These are phyloP conservation scores for Coffea eugenioides DNA, from an alignment of 257 asterid genomes.

Conservation along the genomic window DNA sequence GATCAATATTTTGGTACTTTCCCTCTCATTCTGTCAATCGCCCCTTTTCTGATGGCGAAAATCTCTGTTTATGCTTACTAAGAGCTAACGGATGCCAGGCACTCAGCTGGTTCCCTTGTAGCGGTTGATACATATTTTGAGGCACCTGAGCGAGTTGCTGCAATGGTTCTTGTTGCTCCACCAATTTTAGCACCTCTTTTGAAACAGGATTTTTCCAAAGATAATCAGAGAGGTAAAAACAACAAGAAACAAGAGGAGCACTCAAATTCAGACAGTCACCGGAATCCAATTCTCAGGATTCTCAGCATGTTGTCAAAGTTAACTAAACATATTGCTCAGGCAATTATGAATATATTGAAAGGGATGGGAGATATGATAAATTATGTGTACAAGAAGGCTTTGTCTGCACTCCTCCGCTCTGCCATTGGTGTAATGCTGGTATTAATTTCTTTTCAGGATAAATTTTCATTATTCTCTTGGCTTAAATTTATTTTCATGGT, in stretches of 20 bases:
- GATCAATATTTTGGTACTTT: not conserved
- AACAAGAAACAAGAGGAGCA: constrained; percentile 37
- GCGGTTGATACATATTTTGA: constrained; percentile 89
- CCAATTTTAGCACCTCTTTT: constrained; percentile 75
- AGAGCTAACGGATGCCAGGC: constrained; percentile 54
- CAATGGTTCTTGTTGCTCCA: constrained; percentile 88
- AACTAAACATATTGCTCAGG: constrained; percentile 37
- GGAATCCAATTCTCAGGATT: constrained; percentile 38
- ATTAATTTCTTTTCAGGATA: constrained; percentile 19
- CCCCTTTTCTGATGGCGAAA: constrained; percentile 7
- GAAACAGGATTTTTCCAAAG: constrained; percentile 18
- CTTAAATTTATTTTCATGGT: not conserved
- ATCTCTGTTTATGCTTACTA: constrained; percentile 2
- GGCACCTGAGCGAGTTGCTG: constrained; percentile 92
- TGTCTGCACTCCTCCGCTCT: constrained; percentile 74
- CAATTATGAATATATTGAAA: constrained; percentile 34
- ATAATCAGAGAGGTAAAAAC: constrained; percentile 33
- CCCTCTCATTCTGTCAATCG: not conserved
- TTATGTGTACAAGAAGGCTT: constrained; percentile 58
- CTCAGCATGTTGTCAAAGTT: constrained; percentile 39
- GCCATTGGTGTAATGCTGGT: constrained; percentile 71
- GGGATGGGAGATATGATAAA: constrained; percentile 64
- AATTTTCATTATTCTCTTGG: not conserved
- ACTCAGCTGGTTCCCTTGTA: constrained; percentile 91
- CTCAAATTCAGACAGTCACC: constrained; percentile 29